These are phyloP conservation scores for Acanthamoeba triangularis DNA, from an alignment of 208 protist species.

Conservation along the genomic window DNA sequence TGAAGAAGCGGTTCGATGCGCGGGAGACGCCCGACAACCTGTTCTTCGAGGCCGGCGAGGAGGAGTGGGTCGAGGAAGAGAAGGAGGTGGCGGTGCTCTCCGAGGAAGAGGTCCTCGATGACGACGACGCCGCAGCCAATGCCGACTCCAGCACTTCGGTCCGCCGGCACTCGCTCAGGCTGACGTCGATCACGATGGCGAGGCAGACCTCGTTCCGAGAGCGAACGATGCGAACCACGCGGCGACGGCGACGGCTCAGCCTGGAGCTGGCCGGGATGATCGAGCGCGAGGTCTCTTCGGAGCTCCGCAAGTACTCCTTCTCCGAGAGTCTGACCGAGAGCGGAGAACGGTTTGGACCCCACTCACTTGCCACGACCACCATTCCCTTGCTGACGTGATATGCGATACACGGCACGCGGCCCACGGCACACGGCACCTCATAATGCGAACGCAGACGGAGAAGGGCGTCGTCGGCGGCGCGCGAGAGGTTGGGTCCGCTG, in stretches of 20 bases:
- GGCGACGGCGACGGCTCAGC: neutral
- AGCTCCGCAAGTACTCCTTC: conserved; percentile 21
- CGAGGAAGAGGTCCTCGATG: conserved; percentile 11
- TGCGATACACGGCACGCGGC: too few species aligned
- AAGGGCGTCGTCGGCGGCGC: neutral
- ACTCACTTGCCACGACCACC: neutral
- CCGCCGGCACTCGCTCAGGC: neutral
- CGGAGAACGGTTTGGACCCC: neutral
- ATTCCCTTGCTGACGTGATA: neutral
- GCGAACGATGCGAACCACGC: neutral
- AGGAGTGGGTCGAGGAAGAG: conserved; percentile 57
- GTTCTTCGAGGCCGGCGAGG: conserved; percentile 17
- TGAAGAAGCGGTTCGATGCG: conserved; percentile 23
- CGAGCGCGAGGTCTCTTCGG: neutral
- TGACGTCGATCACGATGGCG: neutral
- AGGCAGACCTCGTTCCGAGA: conserved; percentile 50
- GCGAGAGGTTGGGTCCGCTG: conserved; percentile 7
- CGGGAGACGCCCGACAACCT: conserved; percentile 18
- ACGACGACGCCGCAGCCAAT: neutral
- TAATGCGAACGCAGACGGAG: neutral
- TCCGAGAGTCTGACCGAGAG: neutral
- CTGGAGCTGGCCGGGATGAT: conserved; percentile 48
- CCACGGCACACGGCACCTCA: neutral
- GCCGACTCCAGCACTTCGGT: neutral
- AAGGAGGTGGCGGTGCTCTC: conserved; percentile 47